Evolutionary conservation across 768 basidiomycete species (phyloP), one percentile per base, ranked within the genome.

Genomic region (Kwoniella sp.): DNA sequence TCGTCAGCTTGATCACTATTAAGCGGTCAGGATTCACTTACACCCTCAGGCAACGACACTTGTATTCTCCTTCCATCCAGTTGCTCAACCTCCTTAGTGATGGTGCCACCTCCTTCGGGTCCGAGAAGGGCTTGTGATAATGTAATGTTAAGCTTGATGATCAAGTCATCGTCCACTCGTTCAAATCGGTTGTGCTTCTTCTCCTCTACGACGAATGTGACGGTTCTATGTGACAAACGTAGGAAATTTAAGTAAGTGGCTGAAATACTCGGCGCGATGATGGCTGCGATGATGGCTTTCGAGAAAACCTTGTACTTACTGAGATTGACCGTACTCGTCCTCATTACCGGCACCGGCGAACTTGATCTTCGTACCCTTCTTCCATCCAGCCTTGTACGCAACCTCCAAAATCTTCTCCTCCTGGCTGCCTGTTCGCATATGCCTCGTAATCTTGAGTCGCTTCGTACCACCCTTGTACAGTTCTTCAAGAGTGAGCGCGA

Each of bases 341-440:
- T 80, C 79, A 59, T 80, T 75, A 2, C 95, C 95, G 3, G 91
- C 89, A 23, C 86, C 86, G 0, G 92, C 88, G 81, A 94, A 97
- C 54, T 92, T 88, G 64, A 98, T 86, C 83, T 95, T 96, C 8
- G 95, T 99, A 0, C 95, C 95, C 65, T 73, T 87, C 85, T 97
- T 98, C 93, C 93, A 99, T 0, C 95, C 95, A 0, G 95, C 91
- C 69, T 83, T 81, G 65, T 84, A 81, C 8, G 78, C 74, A 45
- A 99, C 95, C 82, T 99, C 96, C 76, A 98, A 83, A 69, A 97
- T 88, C 84, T 98, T 98, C 68, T 93, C 91, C 80, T 96, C 92
- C 20, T 87, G 87, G 20, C 83, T 82, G 0, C 94, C 92, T 58
- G 85, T 84, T n/a, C 88, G 80, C 51, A 89, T 82, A 70, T 86